Percentiles rank a stretch among this genome's conserved stretches.
Evolutionary conservation across 345 rosid genomes (phyloP).

Genomic region (Citrus unshiu): DNA sequence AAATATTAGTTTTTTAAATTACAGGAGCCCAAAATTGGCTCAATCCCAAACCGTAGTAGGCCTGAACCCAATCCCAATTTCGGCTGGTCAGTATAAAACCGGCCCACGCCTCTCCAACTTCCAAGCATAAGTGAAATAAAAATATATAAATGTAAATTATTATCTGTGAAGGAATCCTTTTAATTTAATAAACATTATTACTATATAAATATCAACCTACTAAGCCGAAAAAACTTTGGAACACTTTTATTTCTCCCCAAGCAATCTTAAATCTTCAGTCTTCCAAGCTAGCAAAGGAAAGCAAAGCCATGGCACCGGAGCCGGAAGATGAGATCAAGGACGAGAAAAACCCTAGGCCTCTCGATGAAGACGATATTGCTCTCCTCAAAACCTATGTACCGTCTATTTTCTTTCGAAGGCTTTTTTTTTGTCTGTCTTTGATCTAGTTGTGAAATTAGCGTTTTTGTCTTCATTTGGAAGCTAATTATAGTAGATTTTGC

Average conservation of each 20-base stretch:
- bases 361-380: conserved; percentile 90
- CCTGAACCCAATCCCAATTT: no score
- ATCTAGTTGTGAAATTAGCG: not conserved
- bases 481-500: not conserved
- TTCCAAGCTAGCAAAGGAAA: conserved; percentile 1
- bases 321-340: conserved; percentile 65
- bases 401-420: not conserved
- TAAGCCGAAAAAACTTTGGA: accelerated
- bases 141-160: no score
- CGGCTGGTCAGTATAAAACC: accelerated
- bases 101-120: no score
- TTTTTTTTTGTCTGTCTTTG: not conserved
- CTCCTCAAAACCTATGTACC: conserved; percentile 88
- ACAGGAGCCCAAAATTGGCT: no score
- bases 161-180: no score
- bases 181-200: no score
- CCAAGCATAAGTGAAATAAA: no score
- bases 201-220: no score
- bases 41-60: no score
- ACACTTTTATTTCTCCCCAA: not conserved
- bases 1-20: no score
- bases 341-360: conserved; percentile 89
- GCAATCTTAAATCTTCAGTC: not conserved
- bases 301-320: conserved; percentile 32
- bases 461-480: not conserved